Base-by-base conservation (phyloP, 176 grass and related monocot genomes). In the Urochloa ruziziensis region DNA sequence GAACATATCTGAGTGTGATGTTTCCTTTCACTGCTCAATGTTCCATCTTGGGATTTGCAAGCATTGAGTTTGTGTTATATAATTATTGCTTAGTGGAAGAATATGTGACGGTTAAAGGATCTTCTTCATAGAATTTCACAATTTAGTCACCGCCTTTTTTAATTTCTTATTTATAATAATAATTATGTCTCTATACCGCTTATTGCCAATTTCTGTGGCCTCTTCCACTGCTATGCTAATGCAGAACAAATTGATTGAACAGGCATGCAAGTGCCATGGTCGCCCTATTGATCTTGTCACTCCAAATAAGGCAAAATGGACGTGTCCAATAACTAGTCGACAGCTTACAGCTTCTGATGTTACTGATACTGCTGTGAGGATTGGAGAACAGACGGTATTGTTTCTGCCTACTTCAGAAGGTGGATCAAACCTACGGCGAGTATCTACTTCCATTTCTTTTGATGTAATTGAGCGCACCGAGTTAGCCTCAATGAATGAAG, bases 191-290 rank as follows among this genome's bases (percentile, higher is more conserved):
- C 12, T 53, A 53, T 33, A 33, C 49, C 35, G 61, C 10, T 12
- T 79, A 62, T 67, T 13, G 7, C 17, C 67, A 74, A 28, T 67
- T 67, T 72, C 2, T 66, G 25, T 79, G 75, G 42, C 27, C 53
- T 53, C 49, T 83, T 83, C 34, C 60, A 77, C 15, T 35, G 34
- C 54, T 85, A 57, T 85, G 42, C 63, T 88, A 78, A 88, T 32
- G 49, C 21, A 24, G 29, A 91, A 73, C 72, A 79, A 63, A 67
- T 56, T 84, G 10, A 86, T 48, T 81, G 3, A 84, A 86, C 90
- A 98, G 96, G 73, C 88, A 83, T 96, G 93, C 87, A 93, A 84
- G 83, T 98, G 96, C 63, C 96, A 98, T 83, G 91, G 91, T 52
- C 81, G 62, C 68, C 83, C 89, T 46, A 77, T 84, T 79, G 88